A percentile compares a stretch with the other conserved stretches of the same genome.
These are phyloP conservation scores for Suhomyces atakaporum DNA, from an alignment of 1,139 yeast genomes.

Conservation along the genomic window DNA sequence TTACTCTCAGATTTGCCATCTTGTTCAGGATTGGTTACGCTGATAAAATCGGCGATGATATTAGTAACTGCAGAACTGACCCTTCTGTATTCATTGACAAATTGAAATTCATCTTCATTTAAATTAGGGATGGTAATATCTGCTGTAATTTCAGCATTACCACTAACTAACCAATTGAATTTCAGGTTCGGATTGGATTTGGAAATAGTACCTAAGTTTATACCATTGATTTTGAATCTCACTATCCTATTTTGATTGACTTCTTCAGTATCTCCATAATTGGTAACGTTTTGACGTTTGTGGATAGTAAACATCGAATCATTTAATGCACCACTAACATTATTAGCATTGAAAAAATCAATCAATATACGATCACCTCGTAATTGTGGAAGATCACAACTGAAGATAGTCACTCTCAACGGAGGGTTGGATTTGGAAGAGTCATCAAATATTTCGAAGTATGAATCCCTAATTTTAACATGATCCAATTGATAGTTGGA, in stretches of 20 bases:
- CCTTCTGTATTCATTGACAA: constrained; percentile 28
- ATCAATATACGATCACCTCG: constrained; percentile 59
- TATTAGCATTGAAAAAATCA: constrained; percentile 69
- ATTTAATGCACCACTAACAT: constrained; percentile 71
- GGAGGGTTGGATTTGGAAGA: constrained; percentile 32
- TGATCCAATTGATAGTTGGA: constrained; percentile 51
- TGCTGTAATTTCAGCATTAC: constrained; percentile 67
- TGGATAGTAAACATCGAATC: constrained; percentile 76
- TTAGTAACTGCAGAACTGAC: constrained; percentile 30
- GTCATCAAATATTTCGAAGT: constrained; percentile 46
- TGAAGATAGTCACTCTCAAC: constrained; percentile 57
- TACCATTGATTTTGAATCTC: constrained; percentile 64
- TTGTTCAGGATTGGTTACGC: constrained; percentile 19
- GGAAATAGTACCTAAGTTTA: constrained; percentile 51
- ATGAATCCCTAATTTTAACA: constrained; percentile 58
- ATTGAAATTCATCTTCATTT: constrained; percentile 26
- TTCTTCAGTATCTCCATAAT: constrained; percentile 26
- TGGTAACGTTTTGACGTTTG: constrained; percentile 43
- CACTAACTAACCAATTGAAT: constrained; percentile 71
- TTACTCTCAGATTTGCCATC: constrained; percentile 7
- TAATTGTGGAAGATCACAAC: constrained; percentile 62
- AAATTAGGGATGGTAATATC: constrained; percentile 65
- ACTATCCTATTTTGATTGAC: constrained; percentile 48
- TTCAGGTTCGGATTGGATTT: constrained; percentile 41
- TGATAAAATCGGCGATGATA: constrained; percentile 31